phyloP scores from a whole-genome alignment of 2,329 filamentous ascomycete genomes.

The Apiospora arundinis region DNA sequence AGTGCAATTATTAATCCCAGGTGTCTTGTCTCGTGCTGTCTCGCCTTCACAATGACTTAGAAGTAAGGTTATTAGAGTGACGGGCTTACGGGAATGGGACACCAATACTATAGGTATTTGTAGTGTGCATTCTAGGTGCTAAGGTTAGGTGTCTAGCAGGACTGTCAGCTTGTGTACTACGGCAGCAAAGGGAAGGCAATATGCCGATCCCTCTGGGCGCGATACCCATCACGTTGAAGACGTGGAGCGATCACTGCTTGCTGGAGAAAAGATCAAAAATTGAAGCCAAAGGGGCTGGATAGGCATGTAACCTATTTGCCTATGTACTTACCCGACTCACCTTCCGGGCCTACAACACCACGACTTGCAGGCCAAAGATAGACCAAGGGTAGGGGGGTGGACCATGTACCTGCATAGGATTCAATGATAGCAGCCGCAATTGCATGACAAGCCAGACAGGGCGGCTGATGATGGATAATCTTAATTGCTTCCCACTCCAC shows the following conservation, averaged over 20 bases:
- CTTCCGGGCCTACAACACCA: neutral
- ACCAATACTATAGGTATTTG: neutral
- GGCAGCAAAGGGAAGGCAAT: neutral
- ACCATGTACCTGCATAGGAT: constrained; percentile 4
- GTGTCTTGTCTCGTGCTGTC: neutral
- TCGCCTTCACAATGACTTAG: neutral
- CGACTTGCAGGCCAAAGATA: neutral
- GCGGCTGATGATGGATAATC: neutral
- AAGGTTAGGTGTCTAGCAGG: no score
- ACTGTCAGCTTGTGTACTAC: neutral
- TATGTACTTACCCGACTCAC: neutral
- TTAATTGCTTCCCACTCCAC: neutral
- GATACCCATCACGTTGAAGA: neutral
- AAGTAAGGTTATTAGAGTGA: neutral
- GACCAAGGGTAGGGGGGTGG: neutral
- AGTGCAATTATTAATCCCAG: neutral
- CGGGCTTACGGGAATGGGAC: neutral
- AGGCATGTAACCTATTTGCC: no score
- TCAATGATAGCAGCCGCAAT: constrained; percentile 9
- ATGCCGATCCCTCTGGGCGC: neutral
- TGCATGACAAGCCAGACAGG: constrained; percentile 9
- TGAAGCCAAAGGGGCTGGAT: neutral
- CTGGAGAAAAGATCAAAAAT: neutral
- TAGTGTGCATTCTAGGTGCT: neutral
- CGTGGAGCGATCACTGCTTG: neutral